Evolutionary conservation across 306 rosid genomes (phyloP).

Genomic region (Erythrophleum fordii): DNA sequence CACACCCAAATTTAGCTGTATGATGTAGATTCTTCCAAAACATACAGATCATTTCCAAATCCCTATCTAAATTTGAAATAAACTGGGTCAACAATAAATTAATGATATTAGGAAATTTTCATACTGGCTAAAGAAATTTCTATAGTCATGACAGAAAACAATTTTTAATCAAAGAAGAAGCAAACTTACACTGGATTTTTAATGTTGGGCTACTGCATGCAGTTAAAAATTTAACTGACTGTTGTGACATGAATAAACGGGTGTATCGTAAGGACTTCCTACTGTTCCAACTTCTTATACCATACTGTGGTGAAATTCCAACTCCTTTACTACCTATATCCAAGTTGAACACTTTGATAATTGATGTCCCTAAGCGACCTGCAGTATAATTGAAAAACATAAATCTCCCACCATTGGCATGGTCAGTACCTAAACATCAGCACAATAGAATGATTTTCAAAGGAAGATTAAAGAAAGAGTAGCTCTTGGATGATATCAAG

Average conservation of each 20-base stretch:
- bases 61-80: neutral
- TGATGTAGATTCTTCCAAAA: neutral
- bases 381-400: slow-evolving; percentile 35
- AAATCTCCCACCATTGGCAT: slow-evolving; percentile 26
- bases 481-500: slow-evolving; percentile 1
- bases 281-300: slow-evolving; percentile 57
- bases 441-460: slow-evolving; percentile 32
- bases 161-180: neutral
- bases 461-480: slow-evolving; percentile 15
- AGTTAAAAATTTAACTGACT: slow-evolving; percentile 40
- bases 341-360: slow-evolving; percentile 53
- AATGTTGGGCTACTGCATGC: slow-evolving; percentile 33
- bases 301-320: slow-evolving; percentile 48
- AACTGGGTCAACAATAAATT: neutral
- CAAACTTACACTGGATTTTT: slow-evolving; percentile 57
- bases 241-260: slow-evolving; percentile 50
- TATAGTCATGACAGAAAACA: neutral
- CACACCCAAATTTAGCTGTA: neutral
- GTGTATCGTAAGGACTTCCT: slow-evolving; percentile 51
- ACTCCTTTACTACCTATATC: slow-evolving; percentile 46
- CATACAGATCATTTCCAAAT: neutral
- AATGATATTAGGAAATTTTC: neutral
- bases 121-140: neutral
- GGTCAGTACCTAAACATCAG: slow-evolving; percentile 19
- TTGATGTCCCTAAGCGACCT: slow-evolving; percentile 71